Evolutionary conservation across 2,329 filamentous ascomycete species (phyloP).

Genomic region (Ophiostoma ulmi): DNA sequence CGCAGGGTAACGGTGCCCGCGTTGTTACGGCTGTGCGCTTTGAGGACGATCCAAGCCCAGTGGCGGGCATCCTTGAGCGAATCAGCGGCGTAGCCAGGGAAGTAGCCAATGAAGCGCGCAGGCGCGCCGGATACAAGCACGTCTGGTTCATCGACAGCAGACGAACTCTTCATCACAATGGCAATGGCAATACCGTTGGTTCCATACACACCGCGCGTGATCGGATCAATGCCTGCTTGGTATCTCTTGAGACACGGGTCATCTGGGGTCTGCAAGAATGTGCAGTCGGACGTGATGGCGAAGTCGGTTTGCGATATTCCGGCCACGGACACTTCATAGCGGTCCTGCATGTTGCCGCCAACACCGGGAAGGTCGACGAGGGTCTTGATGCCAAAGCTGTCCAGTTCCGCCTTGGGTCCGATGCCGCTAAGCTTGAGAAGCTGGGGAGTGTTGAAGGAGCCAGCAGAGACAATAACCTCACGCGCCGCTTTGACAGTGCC

Average conservation of each 20-base stretch:
- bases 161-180: not conserved
- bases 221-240: not conserved
- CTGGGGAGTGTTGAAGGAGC: not conserved
- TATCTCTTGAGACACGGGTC: not conserved
- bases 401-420: not conserved
- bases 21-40: not conserved
- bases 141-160: not conserved
- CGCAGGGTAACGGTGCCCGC: not conserved
- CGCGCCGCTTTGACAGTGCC: not conserved
- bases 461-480: not conserved
- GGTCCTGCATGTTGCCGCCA: not conserved
- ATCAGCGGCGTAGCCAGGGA: not conserved
- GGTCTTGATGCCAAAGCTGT: not conserved
- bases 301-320: not conserved
- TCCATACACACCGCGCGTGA: not conserved
- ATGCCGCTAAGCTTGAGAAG: not conserved
- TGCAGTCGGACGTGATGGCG: not conserved
- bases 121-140: not conserved
- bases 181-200: not conserved
- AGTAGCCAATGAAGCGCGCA: not conserved
- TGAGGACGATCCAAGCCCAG: not conserved
- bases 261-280: not conserved
- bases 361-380: not conserved
- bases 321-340: not conserved
- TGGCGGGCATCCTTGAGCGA: not conserved